Base-by-base conservation (phyloP, 163 green algal genomes). In the Scenedesmus sp. region DNA sequence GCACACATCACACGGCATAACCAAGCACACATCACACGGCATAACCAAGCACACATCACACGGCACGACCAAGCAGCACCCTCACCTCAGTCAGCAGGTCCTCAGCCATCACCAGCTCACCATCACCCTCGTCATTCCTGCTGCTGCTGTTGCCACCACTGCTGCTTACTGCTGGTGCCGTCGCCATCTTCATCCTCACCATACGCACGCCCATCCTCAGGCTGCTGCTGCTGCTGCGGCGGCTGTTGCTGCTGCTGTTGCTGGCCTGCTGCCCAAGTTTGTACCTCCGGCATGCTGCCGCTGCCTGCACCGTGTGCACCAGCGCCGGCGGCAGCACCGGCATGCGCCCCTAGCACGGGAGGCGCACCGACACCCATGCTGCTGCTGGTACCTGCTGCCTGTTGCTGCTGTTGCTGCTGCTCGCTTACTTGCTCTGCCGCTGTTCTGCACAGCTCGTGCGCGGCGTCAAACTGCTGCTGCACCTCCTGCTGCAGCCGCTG, bases 41-140 rank as follows among this genome's bases (percentile, higher is more conserved):
- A 76, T 1, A 24, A 18, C 61, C 22, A 33, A 76, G 61, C 61
- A n/a, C n/a, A n/a, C 22, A 76, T 13, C 22, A n/a, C 24, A 76
- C 10, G 18, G 26, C 61, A 76, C 37, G 7, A 16, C 78, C 59
- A 13, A 37, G 78, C 13, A 83, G n/a, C n/a, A n/a, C n/a, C 35
- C 70, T 16, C 85, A 90, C 85, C 85, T 73, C 70, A 16, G 33
- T 83, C 2, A 90, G 72, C 72, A 90, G 87, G 35, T 91, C 56
- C 35, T 30, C 40, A 15, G 37, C 78, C 15, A 7, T 40, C 24
- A 83, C 4, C 26, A 87, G 42, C 37, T 76, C 46, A 49, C 18
- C 81, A 44, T 84, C 43, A 78, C 44, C 68, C 4, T 85, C 15
- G 46, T 88, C 83, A 44, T 51, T 33, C 7, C 83, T 46, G 49